Conservation (phyloP, 2,329 filamentous ascomycete genomes). For the Beauveria pseudobassiana region DNA sequence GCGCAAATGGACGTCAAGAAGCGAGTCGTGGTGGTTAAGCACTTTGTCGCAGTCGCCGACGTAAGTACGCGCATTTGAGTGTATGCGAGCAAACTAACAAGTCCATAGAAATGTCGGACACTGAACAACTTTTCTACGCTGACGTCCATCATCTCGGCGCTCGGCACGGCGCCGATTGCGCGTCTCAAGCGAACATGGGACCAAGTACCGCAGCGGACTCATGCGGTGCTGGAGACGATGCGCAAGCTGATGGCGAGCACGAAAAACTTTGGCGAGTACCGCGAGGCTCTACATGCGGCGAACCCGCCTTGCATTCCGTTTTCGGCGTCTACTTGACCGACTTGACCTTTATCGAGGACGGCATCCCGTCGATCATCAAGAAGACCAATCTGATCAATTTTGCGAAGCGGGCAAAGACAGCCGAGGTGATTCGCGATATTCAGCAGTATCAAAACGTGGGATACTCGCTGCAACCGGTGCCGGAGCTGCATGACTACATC, state of each 20-base stretch:
- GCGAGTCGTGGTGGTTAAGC: slow-evolving; percentile 94
- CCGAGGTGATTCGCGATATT: slow-evolving; percentile 96
- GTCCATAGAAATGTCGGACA: slow-evolving; percentile 72
- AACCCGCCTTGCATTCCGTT: slow-evolving; percentile 98
- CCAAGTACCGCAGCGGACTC: slow-evolving; percentile 80
- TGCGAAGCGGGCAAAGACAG: slow-evolving; percentile 94
- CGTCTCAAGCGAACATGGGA: slow-evolving; percentile 91
- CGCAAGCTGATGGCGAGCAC: slow-evolving; percentile 92
- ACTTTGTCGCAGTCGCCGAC: slow-evolving; percentile 94
- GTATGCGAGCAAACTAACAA: slow-evolving; percentile 13
- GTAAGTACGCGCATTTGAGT: slow-evolving; percentile 44
- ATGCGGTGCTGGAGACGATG: slow-evolving; percentile 78
- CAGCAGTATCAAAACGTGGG: slow-evolving; percentile 98
- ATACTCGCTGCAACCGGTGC: slow-evolving; percentile 84
- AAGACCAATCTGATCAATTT: slow-evolving; percentile 98
- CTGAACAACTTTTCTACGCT: slow-evolving; percentile 97
- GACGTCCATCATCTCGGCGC: slow-evolving; percentile 93
- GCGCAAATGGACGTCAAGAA: slow-evolving; percentile 93
- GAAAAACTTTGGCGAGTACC: slow-evolving; percentile 96
- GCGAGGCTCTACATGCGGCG: slow-evolving; percentile 83
- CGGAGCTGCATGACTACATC: slow-evolving; percentile 94
- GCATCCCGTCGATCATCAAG: slow-evolving; percentile 92
- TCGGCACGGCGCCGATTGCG: slow-evolving; percentile 91
- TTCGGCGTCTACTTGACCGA: slow-evolving; percentile 98
- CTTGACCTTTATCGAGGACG: slow-evolving; percentile 96